These are phyloP conservation scores for Polychytrium aggregatum DNA, from an alignment of 192 early-diverging fungal species.

Conservation along the genomic window DNA sequence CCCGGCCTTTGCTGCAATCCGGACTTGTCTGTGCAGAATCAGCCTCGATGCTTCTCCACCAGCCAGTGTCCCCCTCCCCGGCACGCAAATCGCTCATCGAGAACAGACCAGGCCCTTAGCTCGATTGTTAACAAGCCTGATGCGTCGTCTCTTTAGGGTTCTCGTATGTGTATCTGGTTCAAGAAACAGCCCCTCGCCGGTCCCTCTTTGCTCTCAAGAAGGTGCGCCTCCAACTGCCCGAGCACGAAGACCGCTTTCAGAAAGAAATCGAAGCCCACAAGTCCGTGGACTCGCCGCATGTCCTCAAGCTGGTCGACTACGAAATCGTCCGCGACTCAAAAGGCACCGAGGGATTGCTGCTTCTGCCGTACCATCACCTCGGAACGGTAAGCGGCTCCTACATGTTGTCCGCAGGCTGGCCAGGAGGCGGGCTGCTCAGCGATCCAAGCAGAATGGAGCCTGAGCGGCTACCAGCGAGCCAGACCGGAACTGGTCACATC, in stretches of 20 bases:
- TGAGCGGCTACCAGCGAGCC: too few relatives aligned
- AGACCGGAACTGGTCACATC: too few relatives aligned
- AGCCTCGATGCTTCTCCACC: too few relatives aligned
- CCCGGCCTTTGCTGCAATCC: background rate
- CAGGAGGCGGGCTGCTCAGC: too few relatives aligned
- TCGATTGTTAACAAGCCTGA: too few relatives aligned
- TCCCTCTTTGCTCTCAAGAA: constrained; percentile 30
- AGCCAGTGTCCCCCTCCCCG: too few relatives aligned
- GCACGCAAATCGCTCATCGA: too few relatives aligned
- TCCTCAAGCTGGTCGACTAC: constrained; percentile 26
- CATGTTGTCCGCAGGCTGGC: too few relatives aligned
- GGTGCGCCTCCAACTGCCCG: constrained; percentile 32
- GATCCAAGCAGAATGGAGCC: too few relatives aligned
- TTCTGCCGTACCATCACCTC: constrained; percentile 27
- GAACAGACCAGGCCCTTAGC: too few relatives aligned
- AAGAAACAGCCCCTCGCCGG: constrained; percentile 11
- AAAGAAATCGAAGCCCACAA: constrained; percentile 27
- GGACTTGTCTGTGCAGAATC: background rate
- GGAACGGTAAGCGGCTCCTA: constrained; percentile 29
- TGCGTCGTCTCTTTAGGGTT: constrained; percentile 29
- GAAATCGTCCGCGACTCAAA: constrained; percentile 10
- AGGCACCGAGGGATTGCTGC: constrained; percentile 20
- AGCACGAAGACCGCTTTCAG: constrained; percentile 31
- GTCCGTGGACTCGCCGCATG: constrained; percentile 19
- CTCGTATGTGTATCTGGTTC: constrained; percentile 35